phyloP scores from a whole-genome alignment of 768 basidiomycete species.

The Podaxis mareebaensis region DNA sequence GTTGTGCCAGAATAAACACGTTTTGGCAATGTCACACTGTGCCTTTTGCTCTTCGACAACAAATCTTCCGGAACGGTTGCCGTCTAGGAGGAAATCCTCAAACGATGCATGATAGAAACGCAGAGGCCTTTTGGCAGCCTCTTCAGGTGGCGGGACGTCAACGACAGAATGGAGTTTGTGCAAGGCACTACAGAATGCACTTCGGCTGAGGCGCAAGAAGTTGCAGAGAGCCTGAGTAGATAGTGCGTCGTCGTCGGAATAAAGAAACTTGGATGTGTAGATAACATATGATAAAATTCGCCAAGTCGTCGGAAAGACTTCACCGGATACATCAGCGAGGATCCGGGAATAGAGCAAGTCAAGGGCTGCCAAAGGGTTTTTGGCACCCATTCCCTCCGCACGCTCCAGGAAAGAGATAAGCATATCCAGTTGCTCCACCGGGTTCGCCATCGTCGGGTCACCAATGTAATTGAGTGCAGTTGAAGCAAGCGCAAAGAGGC shows the following conservation, averaged over 20 bases:
- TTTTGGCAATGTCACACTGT: not conserved
- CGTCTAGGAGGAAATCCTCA: slow-evolving; percentile 1
- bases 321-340: not conserved
- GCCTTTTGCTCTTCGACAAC: not conserved
- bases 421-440: not conserved
- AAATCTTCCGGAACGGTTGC: not conserved
- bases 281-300: not conserved
- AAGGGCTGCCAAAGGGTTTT: not conserved
- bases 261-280: too few relatives aligned
- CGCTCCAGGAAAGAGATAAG: not conserved
- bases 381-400: not conserved
- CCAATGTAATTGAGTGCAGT: slow-evolving; percentile 1
- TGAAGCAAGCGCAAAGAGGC: too few relatives aligned
- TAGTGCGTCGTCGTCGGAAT: not conserved
- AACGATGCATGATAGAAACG: slow-evolving; percentile 3
- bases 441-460: not conserved
- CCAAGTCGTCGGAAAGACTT: not conserved
- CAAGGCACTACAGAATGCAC: slow-evolving; percentile 1
- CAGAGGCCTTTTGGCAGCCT: not conserved
- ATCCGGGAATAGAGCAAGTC: not conserved
- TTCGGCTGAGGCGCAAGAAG: not conserved
- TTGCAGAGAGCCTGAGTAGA: not conserved
- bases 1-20: not conserved
- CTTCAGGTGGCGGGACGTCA: not conserved
- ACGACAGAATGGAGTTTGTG: not conserved